phyloP scores from a whole-genome alignment of 441 rosid species.

The Syzygium malaccense region DNA sequence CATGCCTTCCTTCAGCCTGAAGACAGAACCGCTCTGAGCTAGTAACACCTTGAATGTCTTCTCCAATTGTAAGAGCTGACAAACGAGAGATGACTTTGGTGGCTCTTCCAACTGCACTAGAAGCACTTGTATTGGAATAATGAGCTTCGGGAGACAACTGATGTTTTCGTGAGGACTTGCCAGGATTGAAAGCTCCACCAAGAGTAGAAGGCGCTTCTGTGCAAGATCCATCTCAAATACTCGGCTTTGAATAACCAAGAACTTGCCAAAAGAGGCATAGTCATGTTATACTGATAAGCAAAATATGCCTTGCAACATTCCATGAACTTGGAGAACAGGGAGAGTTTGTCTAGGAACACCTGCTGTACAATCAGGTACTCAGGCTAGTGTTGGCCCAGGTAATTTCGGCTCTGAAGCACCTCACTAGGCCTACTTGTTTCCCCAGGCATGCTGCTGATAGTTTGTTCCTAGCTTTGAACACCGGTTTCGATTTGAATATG shows the following conservation, averaged over 20 bases:
- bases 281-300: slow-evolving; percentile 66
- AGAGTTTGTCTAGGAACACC: slow-evolving; percentile 39
- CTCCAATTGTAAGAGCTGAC: slow-evolving; percentile 79
- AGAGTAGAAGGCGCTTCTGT: slow-evolving; percentile 81
- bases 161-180: slow-evolving; percentile 72
- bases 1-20: slow-evolving; percentile 77
- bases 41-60: slow-evolving; percentile 78
- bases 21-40: slow-evolving; percentile 79
- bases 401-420: not conserved
- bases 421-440: not conserved
- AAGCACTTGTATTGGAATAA: slow-evolving; percentile 42
- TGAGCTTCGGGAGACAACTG: slow-evolving; percentile 56
- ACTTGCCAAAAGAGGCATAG: slow-evolving; percentile 83
- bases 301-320: slow-evolving; percentile 50
- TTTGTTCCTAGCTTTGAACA: not conserved
- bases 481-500: not conserved
- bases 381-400: slow-evolving; percentile 49
- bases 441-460: not conserved
- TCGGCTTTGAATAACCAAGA: slow-evolving; percentile 91
- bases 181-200: slow-evolving; percentile 48
- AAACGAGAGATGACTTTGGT: slow-evolving; percentile 61
- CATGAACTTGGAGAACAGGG: slow-evolving; percentile 35
- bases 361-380: slow-evolving; percentile 52
- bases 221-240: slow-evolving; percentile 95
- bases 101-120: slow-evolving; percentile 42